Evolutionary conservation across 2,329 filamentous ascomycete genomes (phyloP).

Genomic region (Pestalotiopsis sp.): DNA sequence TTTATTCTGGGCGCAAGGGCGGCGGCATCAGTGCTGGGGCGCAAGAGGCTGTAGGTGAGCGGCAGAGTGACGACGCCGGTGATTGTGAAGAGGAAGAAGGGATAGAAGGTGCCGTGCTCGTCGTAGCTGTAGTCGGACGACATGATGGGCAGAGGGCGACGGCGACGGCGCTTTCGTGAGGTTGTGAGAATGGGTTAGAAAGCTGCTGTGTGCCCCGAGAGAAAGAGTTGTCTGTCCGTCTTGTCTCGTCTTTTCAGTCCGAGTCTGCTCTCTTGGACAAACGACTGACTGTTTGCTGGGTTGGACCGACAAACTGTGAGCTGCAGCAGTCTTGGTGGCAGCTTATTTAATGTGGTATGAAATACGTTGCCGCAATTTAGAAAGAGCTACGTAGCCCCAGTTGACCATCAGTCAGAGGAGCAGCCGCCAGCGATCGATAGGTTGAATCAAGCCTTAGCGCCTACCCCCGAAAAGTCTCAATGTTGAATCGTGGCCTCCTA

Average conservation of each 20-base stretch:
- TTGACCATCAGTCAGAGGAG: not conserved
- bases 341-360: not conserved
- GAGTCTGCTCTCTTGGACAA: too few relatives aligned
- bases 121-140: conserved; percentile 98
- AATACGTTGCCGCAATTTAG: conserved; percentile 2
- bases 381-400: conserved; percentile 11
- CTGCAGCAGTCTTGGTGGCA: not conserved
- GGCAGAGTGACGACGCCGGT: conserved; percentile 86
- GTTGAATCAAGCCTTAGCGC: not conserved
- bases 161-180: not conserved
- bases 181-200: not conserved
- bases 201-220: not conserved
- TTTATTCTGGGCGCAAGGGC: conserved; percentile 82
- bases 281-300: not conserved
- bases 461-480: not conserved
- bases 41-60: conserved; percentile 85
- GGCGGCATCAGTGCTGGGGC: conserved; percentile 75
- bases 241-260: not conserved
- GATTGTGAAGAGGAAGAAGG: conserved; percentile 95
- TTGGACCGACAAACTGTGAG: not conserved
- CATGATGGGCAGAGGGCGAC: conserved; percentile 58
- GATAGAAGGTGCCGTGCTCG: conserved; percentile 97
- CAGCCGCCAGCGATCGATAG: not conserved
- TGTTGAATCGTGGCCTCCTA: conserved; percentile 12
- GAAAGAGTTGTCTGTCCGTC: not conserved